Conservation (phyloP, 306 rosid genomes). For the Rosa chinensis region DNA sequence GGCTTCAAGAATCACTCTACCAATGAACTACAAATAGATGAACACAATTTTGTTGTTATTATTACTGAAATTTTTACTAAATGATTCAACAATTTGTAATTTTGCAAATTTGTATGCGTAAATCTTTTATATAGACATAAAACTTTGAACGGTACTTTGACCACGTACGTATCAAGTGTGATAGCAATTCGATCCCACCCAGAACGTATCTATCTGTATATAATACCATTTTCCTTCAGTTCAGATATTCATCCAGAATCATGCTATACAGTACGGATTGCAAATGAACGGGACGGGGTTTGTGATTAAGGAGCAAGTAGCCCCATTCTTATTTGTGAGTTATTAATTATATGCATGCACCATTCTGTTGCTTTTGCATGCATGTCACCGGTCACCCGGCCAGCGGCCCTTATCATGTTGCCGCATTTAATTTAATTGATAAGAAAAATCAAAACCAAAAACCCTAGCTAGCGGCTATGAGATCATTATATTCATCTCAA, state of each 20-base stretch:
- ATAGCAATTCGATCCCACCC: neutral
- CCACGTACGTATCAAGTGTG: too few species aligned
- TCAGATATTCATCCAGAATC: neutral
- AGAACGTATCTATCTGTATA: neutral
- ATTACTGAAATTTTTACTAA: neutral
- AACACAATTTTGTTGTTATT: neutral
- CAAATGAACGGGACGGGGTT: neutral
- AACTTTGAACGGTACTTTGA: too few species aligned
- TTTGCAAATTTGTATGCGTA: too few species aligned
- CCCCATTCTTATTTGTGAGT: conserved; percentile 6
- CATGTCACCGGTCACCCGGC: conserved; percentile 33
- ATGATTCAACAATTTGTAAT: too few species aligned
- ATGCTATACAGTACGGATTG: neutral
- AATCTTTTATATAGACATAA: too few species aligned
- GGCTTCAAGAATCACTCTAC: neutral
- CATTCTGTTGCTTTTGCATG: conserved; percentile 32
- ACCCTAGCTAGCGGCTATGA: neutral
- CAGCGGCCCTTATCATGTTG: conserved; percentile 29
- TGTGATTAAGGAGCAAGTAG: conserved; percentile 6
- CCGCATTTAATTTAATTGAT: conserved; percentile 26
- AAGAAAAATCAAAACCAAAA: neutral
- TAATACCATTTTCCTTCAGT: neutral
- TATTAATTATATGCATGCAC: conserved; percentile 21
- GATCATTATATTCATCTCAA: conserved; percentile 15
- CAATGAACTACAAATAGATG: neutral